Base-by-base conservation (phyloP, 148 eudicot species). In the Bassia scoparia region DNA sequence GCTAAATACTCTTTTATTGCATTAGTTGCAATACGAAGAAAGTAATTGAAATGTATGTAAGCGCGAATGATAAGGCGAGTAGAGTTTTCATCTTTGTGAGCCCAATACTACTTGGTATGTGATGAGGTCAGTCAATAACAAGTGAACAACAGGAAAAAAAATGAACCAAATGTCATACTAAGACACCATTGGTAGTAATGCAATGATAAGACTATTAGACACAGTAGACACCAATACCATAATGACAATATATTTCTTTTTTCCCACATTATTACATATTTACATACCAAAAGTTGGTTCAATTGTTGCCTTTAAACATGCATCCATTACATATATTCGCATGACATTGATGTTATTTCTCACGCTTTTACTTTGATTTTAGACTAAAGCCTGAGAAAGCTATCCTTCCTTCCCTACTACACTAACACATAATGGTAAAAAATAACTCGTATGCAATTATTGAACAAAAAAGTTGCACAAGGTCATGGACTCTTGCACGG, bases 211-310 rank as follows among this genome's bases (percentile, higher is more conserved):
- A 71, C 65, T 14, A 56, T 41, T 56, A 18, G 35, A 71, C 65
- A 56, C 68, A 64, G 26, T 35, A 56, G 60, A 58, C 74, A 71
- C 65, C 74, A 58, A n/a, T n/a, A n/a, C n/a, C n/a, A n/a, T n/a
- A n/a, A n/a, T 71, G 73, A 71, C 62, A 56, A 58, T 71, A 35
- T 23, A 26, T 58, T 71, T 58, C 49, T 56, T 71, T 71, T 58
- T 38, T 14, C 38, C 17, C 7, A 58, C 37, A 58, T 71, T 56
- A 24, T 38, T 31, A 17, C 21, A 17, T 18, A 30, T 35, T 21
- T n/a, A 38, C 46, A 41, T 41, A 14, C 14, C 37, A 68, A 71
- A 69, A 70, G 65, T 15, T 38, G 61, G 52, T 35, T 38, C 41
- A 56, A 14, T 33, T n/a, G 24, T 53, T 43, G 6, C 37, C 55